phyloP scores from a whole-genome alignment of 805 yeast genomes.

The Teunomyces stri region DNA sequence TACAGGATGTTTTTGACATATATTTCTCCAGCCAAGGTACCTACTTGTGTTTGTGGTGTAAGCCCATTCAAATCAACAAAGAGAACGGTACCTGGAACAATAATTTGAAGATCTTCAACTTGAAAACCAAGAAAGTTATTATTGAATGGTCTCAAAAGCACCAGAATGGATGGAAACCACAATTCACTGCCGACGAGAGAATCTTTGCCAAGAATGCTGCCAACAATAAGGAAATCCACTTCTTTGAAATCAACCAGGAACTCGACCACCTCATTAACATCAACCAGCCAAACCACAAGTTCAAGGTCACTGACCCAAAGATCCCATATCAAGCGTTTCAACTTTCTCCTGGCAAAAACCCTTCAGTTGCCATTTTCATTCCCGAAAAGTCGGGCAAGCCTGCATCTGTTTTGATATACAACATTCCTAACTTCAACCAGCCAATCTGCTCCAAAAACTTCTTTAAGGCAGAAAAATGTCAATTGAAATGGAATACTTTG shows the following conservation, averaged over 20 bases:
- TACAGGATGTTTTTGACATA: constrained; percentile 73
- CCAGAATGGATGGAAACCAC: constrained; percentile 92
- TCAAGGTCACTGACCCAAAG: constrained; percentile 52
- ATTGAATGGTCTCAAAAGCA: constrained; percentile 72
- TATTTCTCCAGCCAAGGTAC: constrained; percentile 87
- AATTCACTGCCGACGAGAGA: constrained; percentile 79
- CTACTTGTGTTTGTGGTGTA: constrained; percentile 84
- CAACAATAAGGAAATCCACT: constrained; percentile 62
- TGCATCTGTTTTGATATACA: constrained; percentile 80
- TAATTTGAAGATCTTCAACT: constrained; percentile 76
- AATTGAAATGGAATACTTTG: constrained; percentile 86
- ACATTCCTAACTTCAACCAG: constrained; percentile 68
- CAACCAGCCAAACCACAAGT: constrained; percentile 55
- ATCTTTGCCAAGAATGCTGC: constrained; percentile 56
- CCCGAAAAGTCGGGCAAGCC: constrained; percentile 89
- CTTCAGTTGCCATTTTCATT: constrained; percentile 85
- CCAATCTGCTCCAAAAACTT: constrained; percentile 85
- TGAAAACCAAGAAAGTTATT: constrained; percentile 46
- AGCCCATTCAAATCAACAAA: constrained; percentile 63
- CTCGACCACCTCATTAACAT: constrained; percentile 28
- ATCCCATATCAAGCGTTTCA: constrained; percentile 55
- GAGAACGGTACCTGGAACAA: constrained; percentile 73
- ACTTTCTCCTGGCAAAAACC: constrained; percentile 84
- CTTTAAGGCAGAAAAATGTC: constrained; percentile 94
- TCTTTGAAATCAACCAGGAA: constrained; percentile 49